Percentiles rank a stretch among this genome's conserved stretches.
phyloP scores from a whole-genome alignment of 2,329 filamentous ascomycete genomes.

The Arthrobotrys musiformis region DNA sequence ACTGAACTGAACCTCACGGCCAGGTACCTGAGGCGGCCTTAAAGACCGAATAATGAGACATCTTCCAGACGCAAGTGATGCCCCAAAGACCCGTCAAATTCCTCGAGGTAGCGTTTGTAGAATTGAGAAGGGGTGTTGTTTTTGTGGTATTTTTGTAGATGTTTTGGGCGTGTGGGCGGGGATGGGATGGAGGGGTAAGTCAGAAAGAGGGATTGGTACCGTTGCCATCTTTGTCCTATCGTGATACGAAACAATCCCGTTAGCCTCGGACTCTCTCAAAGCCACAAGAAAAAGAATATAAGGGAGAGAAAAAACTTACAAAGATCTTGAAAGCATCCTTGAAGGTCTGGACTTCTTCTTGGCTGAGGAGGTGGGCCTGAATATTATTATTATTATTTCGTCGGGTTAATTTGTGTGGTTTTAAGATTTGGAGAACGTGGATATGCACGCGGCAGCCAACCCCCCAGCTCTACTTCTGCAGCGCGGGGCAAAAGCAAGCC shows the following conservation, averaged over 20 bases:
- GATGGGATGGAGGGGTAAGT: not conserved
- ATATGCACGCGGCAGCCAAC: not conserved
- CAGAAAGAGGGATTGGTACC: slow-evolving; percentile 57
- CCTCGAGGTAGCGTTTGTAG: too few relatives aligned
- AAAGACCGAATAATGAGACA: too few relatives aligned
- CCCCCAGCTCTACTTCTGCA: not conserved
- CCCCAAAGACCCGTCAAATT: too few relatives aligned
- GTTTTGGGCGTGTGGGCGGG: slow-evolving; percentile 3
- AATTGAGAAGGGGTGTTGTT: not conserved
- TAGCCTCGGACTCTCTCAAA: too few relatives aligned
- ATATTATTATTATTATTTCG: not conserved
- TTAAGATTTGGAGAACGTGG: not conserved
- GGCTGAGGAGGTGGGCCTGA: slow-evolving; percentile 32
- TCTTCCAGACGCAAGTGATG: too few relatives aligned
- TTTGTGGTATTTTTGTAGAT: slow-evolving; percentile 25
- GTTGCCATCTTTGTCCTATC: slow-evolving; percentile 61
- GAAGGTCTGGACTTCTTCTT: slow-evolving; percentile 60
- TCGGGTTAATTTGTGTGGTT: too few relatives aligned
- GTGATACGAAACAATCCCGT: slow-evolving; percentile 3
- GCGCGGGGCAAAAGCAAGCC: not conserved
- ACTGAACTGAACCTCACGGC: too few relatives aligned
- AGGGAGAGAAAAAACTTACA: slow-evolving; percentile 56
- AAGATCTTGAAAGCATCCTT: slow-evolving; percentile 60
- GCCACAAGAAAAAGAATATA: not conserved
- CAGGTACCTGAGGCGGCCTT: too few relatives aligned